Evolutionary conservation across 2,329 filamentous ascomycete genomes (phyloP).

Genomic region (Diaporthe sp.): DNA sequence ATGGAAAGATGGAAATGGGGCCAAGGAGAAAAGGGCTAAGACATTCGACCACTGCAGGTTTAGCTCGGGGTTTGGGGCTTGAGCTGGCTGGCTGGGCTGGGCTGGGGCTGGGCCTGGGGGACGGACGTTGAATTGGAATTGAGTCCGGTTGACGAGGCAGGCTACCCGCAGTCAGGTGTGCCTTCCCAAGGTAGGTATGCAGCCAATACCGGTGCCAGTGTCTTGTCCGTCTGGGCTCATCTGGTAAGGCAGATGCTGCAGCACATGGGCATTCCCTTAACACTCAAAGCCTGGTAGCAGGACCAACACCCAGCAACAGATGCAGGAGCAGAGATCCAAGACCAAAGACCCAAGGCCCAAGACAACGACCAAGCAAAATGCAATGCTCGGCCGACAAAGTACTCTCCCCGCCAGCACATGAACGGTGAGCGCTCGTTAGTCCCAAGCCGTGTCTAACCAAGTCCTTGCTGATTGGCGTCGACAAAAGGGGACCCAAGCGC

Average conservation of each 20-base stretch:
- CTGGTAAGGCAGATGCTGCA: neutral
- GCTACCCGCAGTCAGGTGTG: neutral
- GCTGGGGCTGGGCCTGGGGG: neutral
- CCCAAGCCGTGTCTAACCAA: constrained; percentile 15
- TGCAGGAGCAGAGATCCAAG: neutral
- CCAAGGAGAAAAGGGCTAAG: constrained; percentile 6
- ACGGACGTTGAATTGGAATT: constrained; percentile 4
- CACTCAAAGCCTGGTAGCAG: neutral
- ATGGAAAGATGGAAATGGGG: neutral
- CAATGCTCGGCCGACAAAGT: constrained; percentile 2
- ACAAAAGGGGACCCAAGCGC: neutral
- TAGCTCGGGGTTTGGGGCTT: constrained; percentile 17
- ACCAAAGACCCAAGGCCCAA: neutral
- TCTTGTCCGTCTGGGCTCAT: constrained; percentile 23
- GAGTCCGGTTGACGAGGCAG: neutral
- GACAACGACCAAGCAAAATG: constrained; percentile 14
- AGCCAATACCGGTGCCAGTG: constrained; percentile 11
- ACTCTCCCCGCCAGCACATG: constrained; percentile 19
- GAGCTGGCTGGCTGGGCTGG: constrained; percentile 16
- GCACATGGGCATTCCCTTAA: neutral
- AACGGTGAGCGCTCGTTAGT: constrained; percentile 3
- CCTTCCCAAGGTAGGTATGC: neutral
- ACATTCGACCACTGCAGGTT: constrained; percentile 12
- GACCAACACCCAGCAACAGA: neutral
- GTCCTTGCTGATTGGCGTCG: constrained; percentile 1